These are phyloP conservation scores for Septoria linicola DNA, from an alignment of 2,329 filamentous ascomycete genomes.

Conservation along the genomic window DNA sequence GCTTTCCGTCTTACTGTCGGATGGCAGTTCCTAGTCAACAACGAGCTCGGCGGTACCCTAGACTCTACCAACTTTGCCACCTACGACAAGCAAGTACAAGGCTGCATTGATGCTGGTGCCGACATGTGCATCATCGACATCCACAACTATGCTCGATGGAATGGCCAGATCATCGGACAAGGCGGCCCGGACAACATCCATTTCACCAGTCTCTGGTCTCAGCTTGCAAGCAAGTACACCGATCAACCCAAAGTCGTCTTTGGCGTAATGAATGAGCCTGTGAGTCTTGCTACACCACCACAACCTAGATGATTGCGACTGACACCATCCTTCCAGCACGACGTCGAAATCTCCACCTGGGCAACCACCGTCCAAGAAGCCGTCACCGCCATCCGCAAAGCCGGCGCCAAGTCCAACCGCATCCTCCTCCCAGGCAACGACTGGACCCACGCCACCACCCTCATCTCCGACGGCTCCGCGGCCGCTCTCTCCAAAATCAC, in stretches of 20 bases:
- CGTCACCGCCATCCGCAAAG: constrained; percentile 64
- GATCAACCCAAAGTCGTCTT: constrained; percentile 57
- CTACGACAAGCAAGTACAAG: constrained; percentile 35
- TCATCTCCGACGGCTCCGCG: constrained; percentile 33
- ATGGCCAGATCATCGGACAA: constrained; percentile 63
- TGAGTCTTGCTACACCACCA: constrained; percentile 14
- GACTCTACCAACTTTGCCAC: constrained; percentile 29
- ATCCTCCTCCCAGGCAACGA: constrained; percentile 65
- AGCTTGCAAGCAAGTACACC: constrained; percentile 58
- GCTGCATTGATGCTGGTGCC: constrained; percentile 40
- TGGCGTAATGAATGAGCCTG: constrained; percentile 67
- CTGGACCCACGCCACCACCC: constrained; percentile 40
- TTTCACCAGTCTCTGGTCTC: constrained; percentile 59
- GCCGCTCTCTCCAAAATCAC: constrained; percentile 30
- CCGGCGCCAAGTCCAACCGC: constrained; percentile 55
- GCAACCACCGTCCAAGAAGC: constrained; percentile 60
- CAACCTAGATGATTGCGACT: constrained; percentile 8
- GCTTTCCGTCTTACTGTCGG: constrained; percentile 57
- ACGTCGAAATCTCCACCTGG: constrained; percentile 55
- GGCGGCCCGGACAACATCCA: constrained; percentile 61
- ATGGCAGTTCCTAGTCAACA: constrained; percentile 33
- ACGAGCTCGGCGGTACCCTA: constrained; percentile 32
- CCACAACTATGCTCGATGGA: constrained; percentile 44
- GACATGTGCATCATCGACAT: constrained; percentile 36
- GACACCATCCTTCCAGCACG: constrained; percentile 33